Percentiles rank a stretch among this genome's conserved stretches.
Evolutionary conservation across 2,329 filamentous ascomycete species (phyloP).

Genomic region (Aspergillus piperis): DNA sequence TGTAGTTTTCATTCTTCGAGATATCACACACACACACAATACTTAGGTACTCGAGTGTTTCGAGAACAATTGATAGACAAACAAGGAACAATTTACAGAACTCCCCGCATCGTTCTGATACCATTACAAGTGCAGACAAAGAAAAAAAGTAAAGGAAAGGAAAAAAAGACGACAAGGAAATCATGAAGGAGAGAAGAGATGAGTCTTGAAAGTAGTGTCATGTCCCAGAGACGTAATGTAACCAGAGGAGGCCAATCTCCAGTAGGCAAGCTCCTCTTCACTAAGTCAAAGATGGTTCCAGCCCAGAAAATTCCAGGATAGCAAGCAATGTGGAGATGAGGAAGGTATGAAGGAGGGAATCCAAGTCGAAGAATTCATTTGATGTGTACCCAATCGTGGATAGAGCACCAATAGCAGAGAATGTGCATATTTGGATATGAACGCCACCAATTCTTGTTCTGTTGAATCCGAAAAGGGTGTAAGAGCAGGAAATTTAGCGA

Average conservation of each 20-base stretch:
- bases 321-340: background rate
- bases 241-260: constrained; percentile 1
- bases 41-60: background rate
- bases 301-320: constrained; percentile 5
- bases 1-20: background rate
- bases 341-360: background rate
- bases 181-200: too few relatives aligned
- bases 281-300: constrained; percentile 4
- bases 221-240: background rate
- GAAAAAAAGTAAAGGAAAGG: background rate
- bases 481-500: background rate
- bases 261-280: background rate
- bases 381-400: background rate
- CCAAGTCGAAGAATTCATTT: background rate
- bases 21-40: background rate
- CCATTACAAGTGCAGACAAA: constrained; percentile 7
- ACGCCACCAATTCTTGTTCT: background rate
- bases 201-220: background rate
- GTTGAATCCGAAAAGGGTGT: background rate
- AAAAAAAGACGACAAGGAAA: background rate
- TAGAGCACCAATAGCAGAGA: background rate
- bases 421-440: background rate
- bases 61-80: background rate
- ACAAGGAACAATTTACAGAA: background rate
- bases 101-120: constrained; percentile 7